Base-by-base conservation (phyloP, 139 green algal genomes). In the Chlorella sp. region DNA sequence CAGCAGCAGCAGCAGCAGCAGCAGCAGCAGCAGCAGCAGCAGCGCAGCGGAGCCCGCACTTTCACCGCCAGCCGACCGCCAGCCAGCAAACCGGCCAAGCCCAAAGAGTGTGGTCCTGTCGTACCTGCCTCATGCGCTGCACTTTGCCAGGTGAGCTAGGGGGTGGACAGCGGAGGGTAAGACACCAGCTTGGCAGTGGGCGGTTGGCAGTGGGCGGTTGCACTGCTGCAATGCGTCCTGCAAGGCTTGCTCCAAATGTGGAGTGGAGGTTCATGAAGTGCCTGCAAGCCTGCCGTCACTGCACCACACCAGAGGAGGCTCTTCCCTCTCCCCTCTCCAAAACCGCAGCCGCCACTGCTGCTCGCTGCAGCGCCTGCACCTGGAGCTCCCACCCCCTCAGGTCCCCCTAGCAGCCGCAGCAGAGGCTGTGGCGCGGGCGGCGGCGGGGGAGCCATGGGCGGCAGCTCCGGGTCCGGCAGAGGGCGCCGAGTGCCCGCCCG, bases 321-420 rank as follows among this genome's bases (percentile, higher is more conserved):
- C 70, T 11, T 32, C 70, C 23, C 70, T 56, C 38, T 51, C 20
- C 38, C 18, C 25, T 21, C 71, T 60, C 41, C 23, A 1, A 13
- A 15, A 5, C 47, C 23, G 34, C 80, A 85, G 55, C 67, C 21
- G 55, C 15, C 67, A 67, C 68, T 85, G 69, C 81, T 55, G 28
- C 30, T 39, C 55, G 4, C 38, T 86, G 51, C 56, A 74, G 56
- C 34, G 36, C 12, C 23, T 86, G 67, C 56, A 64, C 17, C 81
- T 86, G 56, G 81, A 86, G 69, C 81, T 86, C 56, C 81, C 69
- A 18, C 62, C 81, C 15, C 81, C 81, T 3, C 56, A 38, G 18
- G 56, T 56, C 36, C 81, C 69, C 26, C 70, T 69, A 21, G 41
- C 32, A 28, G 39, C 47, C 6, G 81, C 81, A 4, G 57, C 69